Evolutionary conservation across 176 grass and related monocot genomes (phyloP).

Genomic region (Oryza glaberrima): DNA sequence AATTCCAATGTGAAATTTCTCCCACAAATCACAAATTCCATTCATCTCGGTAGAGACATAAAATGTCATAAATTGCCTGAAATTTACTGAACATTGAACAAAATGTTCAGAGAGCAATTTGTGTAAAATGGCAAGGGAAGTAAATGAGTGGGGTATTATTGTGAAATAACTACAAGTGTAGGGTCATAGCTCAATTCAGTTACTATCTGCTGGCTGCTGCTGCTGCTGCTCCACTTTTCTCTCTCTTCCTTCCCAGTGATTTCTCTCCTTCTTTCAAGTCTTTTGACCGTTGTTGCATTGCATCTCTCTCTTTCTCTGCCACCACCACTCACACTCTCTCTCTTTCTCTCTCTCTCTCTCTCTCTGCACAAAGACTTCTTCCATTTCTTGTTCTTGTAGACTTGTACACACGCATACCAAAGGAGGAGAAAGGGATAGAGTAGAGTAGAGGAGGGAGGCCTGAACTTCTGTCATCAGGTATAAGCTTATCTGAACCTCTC

Average conservation of each 20-base stretch:
- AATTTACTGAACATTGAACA: conserved; percentile 15
- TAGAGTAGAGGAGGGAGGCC: conserved; percentile 17
- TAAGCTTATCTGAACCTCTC: neutral
- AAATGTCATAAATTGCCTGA: neutral
- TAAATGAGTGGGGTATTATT: conserved; percentile 39
- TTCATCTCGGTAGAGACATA: neutral
- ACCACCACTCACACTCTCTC: neutral
- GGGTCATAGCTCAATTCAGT: conserved; percentile 34
- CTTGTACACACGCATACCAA: conserved; percentile 17
- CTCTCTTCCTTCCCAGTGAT: conserved; percentile 22
- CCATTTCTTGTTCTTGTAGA: conserved; percentile 31
- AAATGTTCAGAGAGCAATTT: neutral
- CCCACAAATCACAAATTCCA: neutral
- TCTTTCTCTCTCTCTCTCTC: conserved; percentile 38
- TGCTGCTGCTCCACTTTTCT: neutral
- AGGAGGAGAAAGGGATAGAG: neutral
- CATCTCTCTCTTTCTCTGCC: conserved; percentile 14
- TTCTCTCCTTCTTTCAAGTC: conserved; percentile 33
- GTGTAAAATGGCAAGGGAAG: neutral
- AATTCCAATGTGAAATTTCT: neutral
- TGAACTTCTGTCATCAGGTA: conserved; percentile 24
- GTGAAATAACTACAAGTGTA: conserved; percentile 27
- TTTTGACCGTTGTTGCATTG: conserved; percentile 74
- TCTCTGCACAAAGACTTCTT: conserved; percentile 30
- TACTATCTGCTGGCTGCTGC: neutral